Evolutionary conservation across 2,329 filamentous ascomycete genomes (phyloP), one percentile per base, ranked within the genome.

Genomic region (Hyphodiscus sp.): DNA sequence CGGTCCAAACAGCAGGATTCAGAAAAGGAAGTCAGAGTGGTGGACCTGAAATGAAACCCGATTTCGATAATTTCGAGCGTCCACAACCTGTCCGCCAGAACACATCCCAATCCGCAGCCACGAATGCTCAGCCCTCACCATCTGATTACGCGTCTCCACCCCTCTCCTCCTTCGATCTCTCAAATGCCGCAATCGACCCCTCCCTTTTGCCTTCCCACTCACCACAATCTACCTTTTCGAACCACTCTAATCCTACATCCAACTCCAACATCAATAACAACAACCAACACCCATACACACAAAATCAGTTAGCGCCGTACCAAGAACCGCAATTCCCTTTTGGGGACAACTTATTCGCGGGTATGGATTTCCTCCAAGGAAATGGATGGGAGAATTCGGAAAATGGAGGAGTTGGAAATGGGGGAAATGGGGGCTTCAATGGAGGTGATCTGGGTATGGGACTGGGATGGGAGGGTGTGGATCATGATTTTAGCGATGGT

Each of bases 401-500:
- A 38, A 38, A 38, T 13, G 33, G 33, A 38, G 33, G 5, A 4
- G 16, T 38, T 4, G 33, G 33, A 5, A 38, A 38, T 38, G 33
- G 33, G 5, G 33, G 52, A 57, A 29, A 55, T 51, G 45, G 57
- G 55, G 47, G 41, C 10, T 20, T 52, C 33, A 29, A 47, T 44
- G 18, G 55, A 57, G 2, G 58, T n/a, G 16, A 61, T 58, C 38
- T 59, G 13, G 60, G 57, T 5, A 51, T 61, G 50, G 62, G 55
- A 1, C 41, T 60, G 51, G 57, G 62, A 5, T 59, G 51, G 54
- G 59, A 54, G 45, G 60, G 55, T 3, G 45, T 52, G 20, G 57
- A 59, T 51, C 58, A 64, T 61, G 58, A 65, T 58, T 65, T 64
- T 54, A 63, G 62, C 41, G 65, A 62, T 20, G 63, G 61, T 0